Evolutionary conservation across 345 rosid species (phyloP), one percentile per base, ranked within the genome.

Genomic region (Leavenworthia alabamica): DNA sequence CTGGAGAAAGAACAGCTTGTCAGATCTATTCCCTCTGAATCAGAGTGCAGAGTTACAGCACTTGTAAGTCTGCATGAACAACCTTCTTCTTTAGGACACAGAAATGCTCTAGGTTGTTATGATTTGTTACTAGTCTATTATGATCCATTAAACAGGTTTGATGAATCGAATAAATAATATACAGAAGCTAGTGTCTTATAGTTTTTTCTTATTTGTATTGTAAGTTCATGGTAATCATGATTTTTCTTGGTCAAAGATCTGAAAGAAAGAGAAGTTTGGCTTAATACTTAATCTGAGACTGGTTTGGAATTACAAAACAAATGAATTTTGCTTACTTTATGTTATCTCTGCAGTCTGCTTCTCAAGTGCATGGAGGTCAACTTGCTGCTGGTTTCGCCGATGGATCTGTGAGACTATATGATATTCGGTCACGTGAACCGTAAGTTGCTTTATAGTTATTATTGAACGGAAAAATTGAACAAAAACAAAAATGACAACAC

Each of bases 321-420:
- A 32, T 24, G 12, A 24, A 35, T 45, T 58, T 49, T 50, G 17
- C 36, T 67, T 58, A 70, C 60, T n/a, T n/a, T 35, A 26, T 14
- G 8, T 57, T 33, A 8, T 60, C 16, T 62, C 28, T 76, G 73
- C 65, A 94, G 99, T 78, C 96, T 33, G 94, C 99, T 80, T 94
- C 97, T 73, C 97, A 88, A 81, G 96, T 88, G 63, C 96, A 84
- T 53, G 84, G 82, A 46, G 86, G 85, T 71, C 95, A 86, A 44
- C 80, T 88, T 73, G 83, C 87, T 33, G 95, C 96, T 49, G 99
- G 99, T 68, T 94, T 88, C 62, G 77, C 74, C 57, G 96, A 94
- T 71, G 99, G 99, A 48, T 81, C 87, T 59, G 86, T 94, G 66
- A 84, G 90, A 77, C 79, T 94, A 9, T 94, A 94, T 70, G 99